phyloP scores from a whole-genome alignment of 176 grass and related monocot genomes.

The Triticum monococcum region DNA sequence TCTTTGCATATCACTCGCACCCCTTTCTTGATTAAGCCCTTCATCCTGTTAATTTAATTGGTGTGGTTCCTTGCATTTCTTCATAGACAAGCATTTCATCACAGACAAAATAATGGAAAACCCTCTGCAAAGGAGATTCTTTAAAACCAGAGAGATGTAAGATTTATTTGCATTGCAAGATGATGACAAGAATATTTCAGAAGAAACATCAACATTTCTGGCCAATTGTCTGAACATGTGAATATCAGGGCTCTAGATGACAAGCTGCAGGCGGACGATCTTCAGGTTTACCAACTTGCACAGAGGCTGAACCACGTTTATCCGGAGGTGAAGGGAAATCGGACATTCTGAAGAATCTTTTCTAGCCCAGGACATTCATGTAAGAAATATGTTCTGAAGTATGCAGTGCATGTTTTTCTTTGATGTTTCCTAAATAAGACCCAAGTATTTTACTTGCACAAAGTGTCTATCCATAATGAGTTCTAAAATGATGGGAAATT shows the following conservation, averaged over 20 bases:
- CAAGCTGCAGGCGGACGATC: constrained; percentile 14
- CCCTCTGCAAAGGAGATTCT: constrained; percentile 80
- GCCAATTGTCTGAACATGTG: constrained; percentile 64
- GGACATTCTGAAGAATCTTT: constrained; percentile 48
- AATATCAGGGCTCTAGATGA: constrained; percentile 47
- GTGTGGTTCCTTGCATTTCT: too few relatives aligned
- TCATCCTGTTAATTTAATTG: too few relatives aligned
- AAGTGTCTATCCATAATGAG: constrained; percentile 81
- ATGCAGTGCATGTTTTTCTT: too few relatives aligned
- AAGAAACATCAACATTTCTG: constrained; percentile 88
- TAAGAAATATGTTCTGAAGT: too few relatives aligned
- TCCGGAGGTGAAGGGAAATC: constrained; percentile 31
- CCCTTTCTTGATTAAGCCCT: too few relatives aligned
- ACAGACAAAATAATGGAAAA: constrained; percentile 90
- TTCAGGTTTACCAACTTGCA: constrained; percentile 9
- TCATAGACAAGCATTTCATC: constrained; percentile 88
- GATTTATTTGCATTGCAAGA: constrained; percentile 67
- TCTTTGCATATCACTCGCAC: too few relatives aligned
- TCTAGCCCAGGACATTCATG: too few relatives aligned
- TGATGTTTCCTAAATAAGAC: too few relatives aligned
- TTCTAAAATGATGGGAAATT: constrained; percentile 73
- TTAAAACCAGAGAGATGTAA: constrained; percentile 91
- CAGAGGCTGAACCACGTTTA: constrained; percentile 16
- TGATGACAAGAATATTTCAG: constrained; percentile 12
- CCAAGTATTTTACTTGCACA: constrained; percentile 26